Percentiles rank a stretch among this genome's conserved stretches.
Evolutionary conservation across 2,329 filamentous ascomycete genomes (phyloP).

Genomic region (Elsinoe necatrix): DNA sequence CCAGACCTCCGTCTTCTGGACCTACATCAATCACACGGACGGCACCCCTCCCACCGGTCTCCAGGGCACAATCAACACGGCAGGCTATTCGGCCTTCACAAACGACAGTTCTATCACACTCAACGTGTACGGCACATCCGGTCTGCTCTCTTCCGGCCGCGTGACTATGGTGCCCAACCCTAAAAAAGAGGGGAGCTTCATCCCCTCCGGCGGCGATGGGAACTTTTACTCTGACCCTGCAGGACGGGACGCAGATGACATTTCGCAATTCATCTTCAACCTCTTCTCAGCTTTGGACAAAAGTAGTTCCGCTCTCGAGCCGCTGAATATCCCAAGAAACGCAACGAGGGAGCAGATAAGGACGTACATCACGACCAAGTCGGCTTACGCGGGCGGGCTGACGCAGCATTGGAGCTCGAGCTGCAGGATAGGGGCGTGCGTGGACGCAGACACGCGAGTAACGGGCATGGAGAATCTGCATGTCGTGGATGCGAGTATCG

Average conservation of each 20-base stretch:
- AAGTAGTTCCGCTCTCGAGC: constrained; percentile 33
- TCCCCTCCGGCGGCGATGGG: constrained; percentile 6
- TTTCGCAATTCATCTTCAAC: constrained; percentile 43
- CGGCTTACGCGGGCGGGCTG: constrained; percentile 41
- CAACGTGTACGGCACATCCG: constrained; percentile 51
- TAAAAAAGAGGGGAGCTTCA: not conserved
- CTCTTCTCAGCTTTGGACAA: constrained; percentile 41
- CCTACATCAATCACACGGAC: constrained; percentile 47
- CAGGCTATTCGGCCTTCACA: constrained; percentile 29
- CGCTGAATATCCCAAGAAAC: constrained; percentile 42
- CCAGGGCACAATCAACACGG: constrained; percentile 34
- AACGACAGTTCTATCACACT: constrained; percentile 42
- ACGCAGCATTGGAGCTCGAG: constrained; percentile 49
- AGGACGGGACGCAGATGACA: constrained; percentile 36
- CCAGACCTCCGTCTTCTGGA: constrained; percentile 48
- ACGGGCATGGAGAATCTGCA: constrained; percentile 44
- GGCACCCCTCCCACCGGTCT: constrained; percentile 38
- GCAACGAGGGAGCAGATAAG: constrained; percentile 42
- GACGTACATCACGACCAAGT: constrained; percentile 43
- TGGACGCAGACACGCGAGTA: constrained; percentile 41
- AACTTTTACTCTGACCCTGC: constrained; percentile 41
- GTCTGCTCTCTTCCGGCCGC: constrained; percentile 41
- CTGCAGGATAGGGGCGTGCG: constrained; percentile 44
- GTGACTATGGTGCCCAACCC: not conserved
- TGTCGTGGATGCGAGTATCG: constrained; percentile 45